These are phyloP conservation scores for Aureobasidium leucospermi DNA, from an alignment of 2,329 filamentous ascomycete species.

Conservation along the genomic window DNA sequence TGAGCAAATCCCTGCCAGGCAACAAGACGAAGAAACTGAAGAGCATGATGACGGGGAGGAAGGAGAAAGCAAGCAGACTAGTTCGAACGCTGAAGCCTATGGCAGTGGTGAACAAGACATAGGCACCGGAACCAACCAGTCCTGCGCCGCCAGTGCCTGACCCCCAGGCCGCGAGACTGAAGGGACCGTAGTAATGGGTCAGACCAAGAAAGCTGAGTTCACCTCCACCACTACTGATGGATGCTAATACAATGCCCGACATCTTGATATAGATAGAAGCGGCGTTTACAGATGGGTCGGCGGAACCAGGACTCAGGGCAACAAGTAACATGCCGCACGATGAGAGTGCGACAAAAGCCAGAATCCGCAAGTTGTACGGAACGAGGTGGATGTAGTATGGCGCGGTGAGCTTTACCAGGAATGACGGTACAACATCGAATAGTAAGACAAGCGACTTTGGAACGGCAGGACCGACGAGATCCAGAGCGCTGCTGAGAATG, in stretches of 20 bases:
- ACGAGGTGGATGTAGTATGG: slow-evolving; percentile 91
- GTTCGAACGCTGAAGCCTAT: slow-evolving; percentile 65
- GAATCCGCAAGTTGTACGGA: slow-evolving; percentile 68
- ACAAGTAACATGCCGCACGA: slow-evolving; percentile 83
- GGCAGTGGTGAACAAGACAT: slow-evolving; percentile 77
- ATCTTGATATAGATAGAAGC: slow-evolving; percentile 62
- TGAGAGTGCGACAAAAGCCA: slow-evolving; percentile 68
- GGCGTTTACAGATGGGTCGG: slow-evolving; percentile 28
- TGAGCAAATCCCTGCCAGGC: slow-evolving; percentile 58
- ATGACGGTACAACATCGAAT: slow-evolving; percentile 84
- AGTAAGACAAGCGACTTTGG: slow-evolving; percentile 91
- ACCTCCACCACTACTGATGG: slow-evolving; percentile 75
- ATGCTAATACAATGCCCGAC: slow-evolving; percentile 75
- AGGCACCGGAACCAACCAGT: slow-evolving; percentile 76
- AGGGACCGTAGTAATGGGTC: slow-evolving; percentile 86
- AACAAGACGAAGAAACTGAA: slow-evolving; percentile 78
- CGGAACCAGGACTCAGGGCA: slow-evolving; percentile 59
- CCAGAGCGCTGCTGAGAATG: slow-evolving; percentile 88
- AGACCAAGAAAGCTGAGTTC: slow-evolving; percentile 87
- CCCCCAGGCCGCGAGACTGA: slow-evolving; percentile 84
- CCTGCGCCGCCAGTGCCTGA: slow-evolving; percentile 88
- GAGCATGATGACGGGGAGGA: slow-evolving; percentile 75
- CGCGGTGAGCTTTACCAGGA: slow-evolving; percentile 77
- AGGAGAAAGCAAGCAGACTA: slow-evolving; percentile 70
- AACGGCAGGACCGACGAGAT: slow-evolving; percentile 78